A percentile compares a stretch with the other conserved stretches of the same genome.
These are phyloP conservation scores for Tetraselmis chui DNA, from an alignment of 139 green algal genomes.

Conservation along the genomic window DNA sequence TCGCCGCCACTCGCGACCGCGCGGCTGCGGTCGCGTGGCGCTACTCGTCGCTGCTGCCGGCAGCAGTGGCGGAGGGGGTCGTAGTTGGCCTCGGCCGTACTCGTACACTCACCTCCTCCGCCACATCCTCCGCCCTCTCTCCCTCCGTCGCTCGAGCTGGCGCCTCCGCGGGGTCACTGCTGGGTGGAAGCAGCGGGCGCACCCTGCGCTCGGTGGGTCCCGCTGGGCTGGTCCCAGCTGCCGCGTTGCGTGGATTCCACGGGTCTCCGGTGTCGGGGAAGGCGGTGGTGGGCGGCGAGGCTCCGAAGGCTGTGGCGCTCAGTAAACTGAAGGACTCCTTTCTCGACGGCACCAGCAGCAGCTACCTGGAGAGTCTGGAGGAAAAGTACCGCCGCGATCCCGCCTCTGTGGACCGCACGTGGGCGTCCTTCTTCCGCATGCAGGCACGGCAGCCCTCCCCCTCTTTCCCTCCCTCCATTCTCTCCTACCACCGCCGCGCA, in stretches of 20 bases:
- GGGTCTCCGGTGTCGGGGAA: neutral
- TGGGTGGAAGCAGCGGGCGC: too few relatives aligned
- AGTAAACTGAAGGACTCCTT: constrained; percentile 90
- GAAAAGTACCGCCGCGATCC: constrained; percentile 71
- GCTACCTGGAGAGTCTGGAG: constrained; percentile 88
- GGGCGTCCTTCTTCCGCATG: constrained; percentile 77
- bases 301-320: constrained; percentile 70
- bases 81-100: neutral
- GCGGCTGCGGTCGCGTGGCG: neutral
- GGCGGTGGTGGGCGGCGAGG: neutral
- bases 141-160: too few relatives aligned
- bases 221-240: neutral
- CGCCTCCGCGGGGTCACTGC: too few relatives aligned
- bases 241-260: neutral
- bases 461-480: too few relatives aligned
- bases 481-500: too few relatives aligned
- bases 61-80: neutral
- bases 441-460: too few relatives aligned
- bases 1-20: neutral
- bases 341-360: constrained; percentile 75
- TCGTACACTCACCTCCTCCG: neutral
- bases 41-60: neutral
- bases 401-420: constrained; percentile 74
- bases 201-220: too few relatives aligned
- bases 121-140: too few relatives aligned